phyloP scores from a whole-genome alignment of 2,329 filamentous ascomycete species.

The Penicillium sp. region DNA sequence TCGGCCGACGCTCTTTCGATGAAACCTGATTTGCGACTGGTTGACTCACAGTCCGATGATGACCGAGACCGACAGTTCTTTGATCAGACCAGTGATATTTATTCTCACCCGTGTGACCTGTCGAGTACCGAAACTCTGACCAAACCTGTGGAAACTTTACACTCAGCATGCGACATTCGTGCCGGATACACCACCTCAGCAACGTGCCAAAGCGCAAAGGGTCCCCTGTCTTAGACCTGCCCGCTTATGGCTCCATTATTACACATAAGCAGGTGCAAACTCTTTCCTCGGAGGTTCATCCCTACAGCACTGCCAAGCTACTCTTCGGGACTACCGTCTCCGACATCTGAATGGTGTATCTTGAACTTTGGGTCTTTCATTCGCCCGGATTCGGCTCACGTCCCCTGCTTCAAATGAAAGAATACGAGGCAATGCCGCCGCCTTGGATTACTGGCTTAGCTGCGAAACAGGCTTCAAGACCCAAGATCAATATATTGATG shows the following conservation, averaged over 20 bases:
- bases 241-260: neutral
- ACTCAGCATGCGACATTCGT: constrained; percentile 8
- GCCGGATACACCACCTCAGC: neutral
- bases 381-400: neutral
- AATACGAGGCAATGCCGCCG: neutral
- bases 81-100: constrained; percentile 1
- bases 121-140: constrained; percentile 8
- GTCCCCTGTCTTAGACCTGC: neutral
- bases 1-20: neutral
- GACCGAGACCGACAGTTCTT: constrained; percentile 1
- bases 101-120: constrained; percentile 9
- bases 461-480: constrained; percentile 6
- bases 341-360: constrained; percentile 6
- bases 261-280: neutral
- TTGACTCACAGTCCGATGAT: constrained; percentile 14
- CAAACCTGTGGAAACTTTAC: constrained; percentile 3
- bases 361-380: neutral
- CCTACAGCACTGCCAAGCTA: neutral
- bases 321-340: constrained; percentile 12
- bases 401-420: neutral
- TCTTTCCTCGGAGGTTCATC: constrained; percentile 3
- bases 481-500: constrained; percentile 1
- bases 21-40: neutral
- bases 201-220: constrained; percentile 10
- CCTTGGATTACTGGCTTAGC: neutral